These are phyloP conservation scores for Cyclocybe cylindracea DNA, from an alignment of 768 basidiomycete species.

Conservation along the genomic window DNA sequence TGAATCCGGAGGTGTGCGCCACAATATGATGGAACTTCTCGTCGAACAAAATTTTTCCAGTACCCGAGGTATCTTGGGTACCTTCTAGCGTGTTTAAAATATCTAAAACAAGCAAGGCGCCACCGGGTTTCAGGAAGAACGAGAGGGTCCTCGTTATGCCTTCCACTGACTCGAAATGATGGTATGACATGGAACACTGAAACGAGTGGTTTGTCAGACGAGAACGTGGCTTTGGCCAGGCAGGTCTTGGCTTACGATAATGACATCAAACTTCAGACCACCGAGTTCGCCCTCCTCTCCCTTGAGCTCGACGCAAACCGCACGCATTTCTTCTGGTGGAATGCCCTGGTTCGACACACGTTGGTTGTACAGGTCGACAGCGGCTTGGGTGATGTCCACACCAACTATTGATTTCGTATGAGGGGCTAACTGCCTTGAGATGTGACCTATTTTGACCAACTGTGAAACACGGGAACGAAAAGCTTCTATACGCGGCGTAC, in stretches of 20 bases:
- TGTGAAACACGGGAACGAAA: not conserved
- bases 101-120: slow-evolving; percentile 57
- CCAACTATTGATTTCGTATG: slow-evolving; percentile 67
- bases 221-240: not conserved
- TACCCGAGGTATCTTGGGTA: too few species aligned
- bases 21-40: too few species aligned
- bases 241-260: slow-evolving; percentile 50
- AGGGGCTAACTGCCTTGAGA: slow-evolving; percentile 62
- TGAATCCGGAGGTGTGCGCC: too few species aligned
- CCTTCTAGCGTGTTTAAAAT: slow-evolving; percentile 26
- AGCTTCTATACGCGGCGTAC: slow-evolving; percentile 26
- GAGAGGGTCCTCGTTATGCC: slow-evolving; percentile 50
- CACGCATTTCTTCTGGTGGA: slow-evolving; percentile 63
- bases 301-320: slow-evolving; percentile 53
- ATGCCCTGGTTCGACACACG: slow-evolving; percentile 63
- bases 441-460: slow-evolving; percentile 44
- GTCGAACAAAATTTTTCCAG: too few species aligned
- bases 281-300: slow-evolving; percentile 48
- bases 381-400: slow-evolving; percentile 72
- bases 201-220: not conserved
- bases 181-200: slow-evolving; percentile 44
- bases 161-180: slow-evolving; percentile 56
- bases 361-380: slow-evolving; percentile 68
- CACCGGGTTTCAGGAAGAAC: slow-evolving; percentile 55
- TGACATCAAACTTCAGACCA: slow-evolving; percentile 63